Conservation (phyloP, 1,284 basidiomycete genomes). For the Pseudozyma sp. region DNA sequence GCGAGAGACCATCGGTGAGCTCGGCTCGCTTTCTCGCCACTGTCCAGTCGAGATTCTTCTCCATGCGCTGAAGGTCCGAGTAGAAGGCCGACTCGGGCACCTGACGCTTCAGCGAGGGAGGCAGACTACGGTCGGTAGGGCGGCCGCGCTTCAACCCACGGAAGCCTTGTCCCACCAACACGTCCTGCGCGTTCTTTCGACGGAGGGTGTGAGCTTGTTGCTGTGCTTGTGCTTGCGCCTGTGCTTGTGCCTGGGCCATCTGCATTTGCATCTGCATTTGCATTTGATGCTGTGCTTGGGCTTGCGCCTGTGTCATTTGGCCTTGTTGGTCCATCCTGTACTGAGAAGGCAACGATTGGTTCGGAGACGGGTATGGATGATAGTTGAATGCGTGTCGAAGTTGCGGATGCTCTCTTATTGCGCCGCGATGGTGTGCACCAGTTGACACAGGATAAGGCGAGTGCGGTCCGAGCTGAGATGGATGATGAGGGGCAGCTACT, state of each 20-base stretch:
- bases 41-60: slow-evolving; percentile 94
- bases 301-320: slow-evolving; percentile 38
- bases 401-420: slow-evolving; percentile 23
- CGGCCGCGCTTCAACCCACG: slow-evolving; percentile 76
- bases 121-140: slow-evolving; percentile 81
- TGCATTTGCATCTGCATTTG: slow-evolving; percentile 47
- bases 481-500: neutral
- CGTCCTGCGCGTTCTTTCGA: slow-evolving; percentile 56
- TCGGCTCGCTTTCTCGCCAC: slow-evolving; percentile 89
- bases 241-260: slow-evolving; percentile 33
- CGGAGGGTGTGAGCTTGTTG: slow-evolving; percentile 43
- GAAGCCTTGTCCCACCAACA: slow-evolving; percentile 59
- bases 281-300: slow-evolving; percentile 48
- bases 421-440: neutral
- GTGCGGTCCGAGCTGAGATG: slow-evolving; percentile 2
- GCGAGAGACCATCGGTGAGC: slow-evolving; percentile 68
- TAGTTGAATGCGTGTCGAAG: slow-evolving; percentile 25
- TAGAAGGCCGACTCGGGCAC: slow-evolving; percentile 78
- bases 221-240: slow-evolving; percentile 59
- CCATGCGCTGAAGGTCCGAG: slow-evolving; percentile 84
- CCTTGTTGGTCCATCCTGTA: slow-evolving; percentile 40
- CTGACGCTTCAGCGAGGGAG: slow-evolving; percentile 76
- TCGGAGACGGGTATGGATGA: slow-evolving; percentile 17
- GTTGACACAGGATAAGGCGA: neutral
- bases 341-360: slow-evolving; percentile 5